phyloP scores from a whole-genome alignment of 2,329 filamentous ascomycete genomes.

The Sarocladium strictum region DNA sequence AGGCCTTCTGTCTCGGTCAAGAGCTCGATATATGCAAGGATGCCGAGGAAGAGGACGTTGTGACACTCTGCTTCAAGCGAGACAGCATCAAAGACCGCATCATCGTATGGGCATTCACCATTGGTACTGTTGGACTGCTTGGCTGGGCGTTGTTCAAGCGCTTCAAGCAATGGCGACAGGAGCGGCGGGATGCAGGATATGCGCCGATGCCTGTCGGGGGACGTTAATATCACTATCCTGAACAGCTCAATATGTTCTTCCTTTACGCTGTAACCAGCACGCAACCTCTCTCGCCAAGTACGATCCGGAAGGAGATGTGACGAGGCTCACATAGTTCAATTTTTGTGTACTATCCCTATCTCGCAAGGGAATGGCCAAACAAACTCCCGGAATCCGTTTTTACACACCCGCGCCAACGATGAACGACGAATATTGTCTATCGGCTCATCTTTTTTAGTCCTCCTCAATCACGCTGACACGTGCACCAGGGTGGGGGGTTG shows the following conservation, averaged over 20 bases:
- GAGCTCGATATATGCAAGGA: constrained; percentile 58
- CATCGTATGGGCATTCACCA: constrained; percentile 59
- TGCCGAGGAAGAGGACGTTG: constrained; percentile 55
- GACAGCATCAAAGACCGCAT: constrained; percentile 62
- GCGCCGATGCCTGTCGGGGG: constrained; percentile 18
- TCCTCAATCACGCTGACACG: constrained; percentile 11
- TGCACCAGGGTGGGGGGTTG: constrained; percentile 20
- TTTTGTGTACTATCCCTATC: not conserved
- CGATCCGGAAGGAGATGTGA: not conserved
- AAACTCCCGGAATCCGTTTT: not conserved
- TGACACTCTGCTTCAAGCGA: constrained; percentile 60
- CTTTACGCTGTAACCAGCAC: no score
- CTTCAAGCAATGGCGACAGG: constrained; percentile 31
- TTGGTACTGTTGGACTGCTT: constrained; percentile 51
- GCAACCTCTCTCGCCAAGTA: no score
- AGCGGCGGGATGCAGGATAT: constrained; percentile 18
- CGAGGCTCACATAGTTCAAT: not conserved
- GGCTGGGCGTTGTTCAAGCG: constrained; percentile 53
- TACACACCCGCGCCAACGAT: not conserved
- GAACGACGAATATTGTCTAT: not conserved
- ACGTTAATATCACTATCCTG: not conserved
- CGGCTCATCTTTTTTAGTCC: not conserved
- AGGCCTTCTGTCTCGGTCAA: constrained; percentile 56
- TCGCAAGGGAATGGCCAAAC: not conserved
- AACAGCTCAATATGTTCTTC: no score